Evolutionary conservation across 441 rosid species (phyloP).

Genomic region (Raphanus hybrid): DNA sequence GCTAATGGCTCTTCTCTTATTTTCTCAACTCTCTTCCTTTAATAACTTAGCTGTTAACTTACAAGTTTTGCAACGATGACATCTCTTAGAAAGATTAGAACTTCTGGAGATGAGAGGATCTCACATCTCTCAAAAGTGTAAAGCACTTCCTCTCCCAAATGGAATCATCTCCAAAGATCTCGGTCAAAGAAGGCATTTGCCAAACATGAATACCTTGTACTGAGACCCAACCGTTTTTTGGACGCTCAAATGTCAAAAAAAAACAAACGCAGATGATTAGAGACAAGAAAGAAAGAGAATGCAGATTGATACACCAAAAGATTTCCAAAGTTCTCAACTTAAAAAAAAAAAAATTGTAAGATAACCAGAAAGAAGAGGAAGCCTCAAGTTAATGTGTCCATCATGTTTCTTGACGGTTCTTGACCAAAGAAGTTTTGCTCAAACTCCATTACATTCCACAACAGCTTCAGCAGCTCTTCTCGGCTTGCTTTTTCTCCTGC

Average conservation of each 20-base stretch:
- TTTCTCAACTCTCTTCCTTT: too few relatives aligned
- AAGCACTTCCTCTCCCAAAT: background rate
- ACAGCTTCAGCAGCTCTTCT: constrained; percentile 91
- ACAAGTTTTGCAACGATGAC: background rate
- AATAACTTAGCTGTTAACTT: too few relatives aligned
- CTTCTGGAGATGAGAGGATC: constrained; percentile 13
- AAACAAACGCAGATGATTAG: background rate
- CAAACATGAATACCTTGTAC: too few relatives aligned
- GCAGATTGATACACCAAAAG: too few relatives aligned
- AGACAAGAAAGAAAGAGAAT: background rate
- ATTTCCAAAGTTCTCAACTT: too few relatives aligned
- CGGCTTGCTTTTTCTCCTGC: constrained; percentile 87
- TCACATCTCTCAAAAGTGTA: constrained; percentile 4
- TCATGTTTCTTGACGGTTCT: too few relatives aligned
- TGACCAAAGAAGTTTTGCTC: constrained; percentile 19
- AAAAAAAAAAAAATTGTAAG: too few relatives aligned
- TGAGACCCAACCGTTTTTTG: background rate
- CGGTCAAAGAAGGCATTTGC: too few relatives aligned
- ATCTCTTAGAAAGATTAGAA: background rate
- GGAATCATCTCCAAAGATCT: too few relatives aligned
- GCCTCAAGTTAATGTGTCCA: too few relatives aligned
- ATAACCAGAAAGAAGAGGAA: too few relatives aligned
- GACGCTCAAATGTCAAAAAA: background rate
- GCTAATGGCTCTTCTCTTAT: too few relatives aligned
- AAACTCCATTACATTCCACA: constrained; percentile 68